These are phyloP conservation scores for Blastobotrys aristatus DNA, from an alignment of 1,139 yeast genomes.

Conservation along the genomic window DNA sequence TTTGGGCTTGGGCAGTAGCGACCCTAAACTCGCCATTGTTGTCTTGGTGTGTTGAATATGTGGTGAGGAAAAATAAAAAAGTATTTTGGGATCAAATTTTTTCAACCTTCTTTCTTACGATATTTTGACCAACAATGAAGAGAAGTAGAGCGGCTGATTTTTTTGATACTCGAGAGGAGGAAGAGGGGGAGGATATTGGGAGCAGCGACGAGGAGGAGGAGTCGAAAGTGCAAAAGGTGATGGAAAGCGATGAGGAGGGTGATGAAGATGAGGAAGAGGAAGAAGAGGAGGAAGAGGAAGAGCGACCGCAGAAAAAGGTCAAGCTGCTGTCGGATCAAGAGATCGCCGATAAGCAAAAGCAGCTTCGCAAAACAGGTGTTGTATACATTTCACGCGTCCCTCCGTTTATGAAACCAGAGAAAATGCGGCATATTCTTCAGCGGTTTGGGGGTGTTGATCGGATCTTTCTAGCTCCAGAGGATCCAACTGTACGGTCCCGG, in stretches of 20 bases:
- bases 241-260: conserved; percentile 18
- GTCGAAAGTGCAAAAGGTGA: conserved; percentile 3
- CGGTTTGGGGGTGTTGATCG: conserved; percentile 86
- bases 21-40: conserved; percentile 19
- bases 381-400: conserved; percentile 87
- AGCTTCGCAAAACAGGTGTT: conserved; percentile 75
- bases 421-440: conserved; percentile 70
- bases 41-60: background rate
- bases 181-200: conserved; percentile 1
- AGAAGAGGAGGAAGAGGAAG: conserved; percentile 13
- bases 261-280: conserved; percentile 15
- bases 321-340: conserved; percentile 32
- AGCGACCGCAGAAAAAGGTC: conserved; percentile 18
- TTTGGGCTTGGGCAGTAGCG: conserved; percentile 27
- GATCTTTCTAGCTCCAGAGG: conserved; percentile 83
- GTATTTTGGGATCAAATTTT: conserved; percentile 7
- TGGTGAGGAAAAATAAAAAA: conserved; percentile 1
- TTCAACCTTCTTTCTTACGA: background rate
- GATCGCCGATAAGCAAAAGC: conserved; percentile 32
- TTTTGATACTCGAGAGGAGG: conserved; percentile 15
- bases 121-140: conserved; percentile 7
- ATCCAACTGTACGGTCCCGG: conserved; percentile 53
- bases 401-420: conserved; percentile 95
- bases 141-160: conserved; percentile 22
- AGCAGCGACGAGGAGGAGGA: conserved; percentile 12